Percentiles rank a stretch among this genome's conserved stretches.
phyloP scores from a whole-genome alignment of 2,329 filamentous ascomycete genomes.

The Fusarium temperatum region DNA sequence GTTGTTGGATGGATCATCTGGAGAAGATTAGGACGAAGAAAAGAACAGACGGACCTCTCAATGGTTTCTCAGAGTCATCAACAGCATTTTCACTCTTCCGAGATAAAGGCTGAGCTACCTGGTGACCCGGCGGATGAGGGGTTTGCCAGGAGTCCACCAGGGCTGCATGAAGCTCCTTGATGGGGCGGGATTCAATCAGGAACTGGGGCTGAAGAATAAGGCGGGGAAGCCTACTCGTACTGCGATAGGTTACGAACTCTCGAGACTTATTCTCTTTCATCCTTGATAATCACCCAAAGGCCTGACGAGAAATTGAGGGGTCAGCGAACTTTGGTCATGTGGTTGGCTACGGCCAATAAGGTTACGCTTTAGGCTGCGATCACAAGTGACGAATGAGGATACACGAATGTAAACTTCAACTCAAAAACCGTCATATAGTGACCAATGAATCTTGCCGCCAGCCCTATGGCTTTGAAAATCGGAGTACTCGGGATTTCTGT shows the following conservation, averaged over 20 bases:
- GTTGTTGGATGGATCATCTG: not conserved
- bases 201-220: rapidly evolving
- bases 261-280: rapidly evolving
- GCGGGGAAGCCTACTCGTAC: not conserved
- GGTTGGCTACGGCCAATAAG: not conserved
- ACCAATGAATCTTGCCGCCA: no score
- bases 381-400: not conserved
- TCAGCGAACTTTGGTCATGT: not conserved
- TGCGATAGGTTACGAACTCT: rapidly evolving
- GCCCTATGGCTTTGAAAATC: not conserved
- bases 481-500: not conserved
- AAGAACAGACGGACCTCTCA: rapidly evolving
- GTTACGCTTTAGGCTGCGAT: not conserved
- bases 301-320: not conserved
- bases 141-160: not conserved
- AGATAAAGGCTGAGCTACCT: not conserved
- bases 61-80: not conserved
- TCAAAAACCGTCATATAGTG: not conserved
- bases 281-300: not conserved
- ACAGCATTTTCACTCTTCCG: not conserved
- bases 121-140: rapidly evolving
- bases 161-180: not conserved
- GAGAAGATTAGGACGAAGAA: not conserved
- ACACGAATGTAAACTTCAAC: not conserved
- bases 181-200: no score